Conservation (phyloP, 495 filamentous ascomycete genomes). For the Hyaloscypha variabilis region DNA sequence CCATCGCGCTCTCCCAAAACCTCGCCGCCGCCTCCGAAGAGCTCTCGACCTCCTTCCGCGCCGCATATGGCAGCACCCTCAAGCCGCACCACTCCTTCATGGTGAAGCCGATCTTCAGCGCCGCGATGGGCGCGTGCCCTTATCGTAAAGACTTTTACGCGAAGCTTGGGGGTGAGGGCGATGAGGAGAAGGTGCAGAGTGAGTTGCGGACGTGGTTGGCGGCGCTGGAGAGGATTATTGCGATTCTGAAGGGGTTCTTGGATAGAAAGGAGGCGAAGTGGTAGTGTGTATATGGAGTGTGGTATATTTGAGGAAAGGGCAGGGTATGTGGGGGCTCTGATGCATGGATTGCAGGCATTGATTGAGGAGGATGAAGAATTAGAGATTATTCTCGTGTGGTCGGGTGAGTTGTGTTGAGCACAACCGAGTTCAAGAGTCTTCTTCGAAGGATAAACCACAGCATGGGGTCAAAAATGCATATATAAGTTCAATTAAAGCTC, state of each 20-base stretch:
- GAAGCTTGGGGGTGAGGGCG: constrained; percentile 75
- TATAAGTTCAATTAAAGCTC: neutral
- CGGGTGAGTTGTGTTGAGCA: neutral
- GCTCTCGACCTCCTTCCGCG: constrained; percentile 82
- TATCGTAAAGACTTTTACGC: constrained; percentile 88
- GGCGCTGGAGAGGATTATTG: constrained; percentile 73
- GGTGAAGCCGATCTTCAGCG: constrained; percentile 84
- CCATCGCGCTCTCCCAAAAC: constrained; percentile 80
- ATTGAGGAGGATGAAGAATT: neutral
- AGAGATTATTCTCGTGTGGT: neutral
- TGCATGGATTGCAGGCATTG: neutral
- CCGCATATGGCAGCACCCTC: constrained; percentile 80
- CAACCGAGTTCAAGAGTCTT: neutral
- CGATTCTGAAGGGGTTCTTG: constrained; percentile 75
- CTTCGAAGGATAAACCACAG: neutral
- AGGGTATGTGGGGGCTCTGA: neutral
- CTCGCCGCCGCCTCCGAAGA: constrained; percentile 65
- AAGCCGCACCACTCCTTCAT: constrained; percentile 88
- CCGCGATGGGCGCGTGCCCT: constrained; percentile 89
- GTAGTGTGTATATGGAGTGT: constrained; percentile 38
- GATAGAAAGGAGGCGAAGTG: constrained; percentile 70
- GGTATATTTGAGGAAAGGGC: neutral
- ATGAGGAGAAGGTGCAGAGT: constrained; percentile 59
- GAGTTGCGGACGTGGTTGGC: constrained; percentile 70
- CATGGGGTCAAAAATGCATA: neutral